Base-by-base conservation (phyloP, 164 flowering plant species). In the Macadamia integrifolia region DNA sequence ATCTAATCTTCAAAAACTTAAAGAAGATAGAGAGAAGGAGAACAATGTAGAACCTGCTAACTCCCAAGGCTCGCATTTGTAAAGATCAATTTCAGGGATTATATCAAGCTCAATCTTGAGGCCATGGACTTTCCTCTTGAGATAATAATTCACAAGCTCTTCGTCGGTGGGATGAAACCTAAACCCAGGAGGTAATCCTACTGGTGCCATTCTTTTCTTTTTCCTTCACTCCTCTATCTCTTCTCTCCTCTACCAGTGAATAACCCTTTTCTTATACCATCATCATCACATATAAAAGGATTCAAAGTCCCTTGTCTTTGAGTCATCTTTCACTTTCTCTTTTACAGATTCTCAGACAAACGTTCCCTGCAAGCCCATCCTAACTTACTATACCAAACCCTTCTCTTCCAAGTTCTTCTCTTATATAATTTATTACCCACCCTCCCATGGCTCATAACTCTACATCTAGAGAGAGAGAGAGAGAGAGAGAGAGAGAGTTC, bases 31-130 rank as follows among this genome's bases (percentile, higher is more conserved):
- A 63, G 58, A 70, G 42, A 46, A 9, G 64, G 58, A 42, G 28
- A 53, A 66, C 29, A 53, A 30, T 62, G 0, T 8, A 46, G 1
- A 30, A 86, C 89, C 97, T 83, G 97, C 84, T 58, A 91, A 71
- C 52, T 91, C 97, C 97, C 97, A 91, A 6, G 97, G 97, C 76
- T 91, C 97, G 68, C 97, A 89, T 82, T 91, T 91, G 87, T 91
- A 91, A 62, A 91, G 92, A 86, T 91, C 97, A 62, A 91, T 88
- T 73, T 91, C 97, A 0, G 97, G 94, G 65, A 91, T 91, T 18
- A 91, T 91, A 72, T 91, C 97, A 8, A 91, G 90, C 64, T 91
- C 97, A 53, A 91, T 89, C 66, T 84, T 84, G 61, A 78, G 86
- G 61, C 97, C 97, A 63, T 80, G 85, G 35, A 91, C 84, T 74